Conservation (phyloP, 345 rosid species). For the Acer saccharum region DNA sequence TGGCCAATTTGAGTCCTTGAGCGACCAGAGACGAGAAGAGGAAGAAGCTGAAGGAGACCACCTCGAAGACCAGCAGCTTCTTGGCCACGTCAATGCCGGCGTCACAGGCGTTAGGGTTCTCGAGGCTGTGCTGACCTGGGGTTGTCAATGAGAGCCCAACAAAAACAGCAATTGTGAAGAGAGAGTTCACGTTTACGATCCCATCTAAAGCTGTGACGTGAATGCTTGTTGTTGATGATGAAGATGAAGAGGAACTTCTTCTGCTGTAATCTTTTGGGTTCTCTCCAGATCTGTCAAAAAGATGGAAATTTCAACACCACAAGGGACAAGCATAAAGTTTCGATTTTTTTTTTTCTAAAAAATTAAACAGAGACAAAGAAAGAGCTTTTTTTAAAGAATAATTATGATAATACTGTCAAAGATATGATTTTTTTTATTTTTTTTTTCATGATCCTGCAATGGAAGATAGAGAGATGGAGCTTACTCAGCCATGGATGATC, state of each 20-base stretch:
- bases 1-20: constrained; percentile 81
- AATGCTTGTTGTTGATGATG: constrained; percentile 70
- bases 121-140: constrained; percentile 80
- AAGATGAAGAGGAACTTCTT: constrained; percentile 31
- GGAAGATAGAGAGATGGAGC: constrained; percentile 8
- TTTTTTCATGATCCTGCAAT: too few species aligned
- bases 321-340: background rate
- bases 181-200: constrained; percentile 93
- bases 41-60: constrained; percentile 93
- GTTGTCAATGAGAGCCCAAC: constrained; percentile 85
- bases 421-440: too few species aligned
- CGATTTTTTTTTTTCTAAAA: too few species aligned
- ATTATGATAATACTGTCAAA: too few species aligned
- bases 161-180: constrained; percentile 94
- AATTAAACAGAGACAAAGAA: background rate
- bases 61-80: constrained; percentile 85
- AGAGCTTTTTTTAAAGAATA: background rate
- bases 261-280: constrained; percentile 45
- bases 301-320: background rate
- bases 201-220: constrained; percentile 97
- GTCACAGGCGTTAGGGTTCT: constrained; percentile 62
- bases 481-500: constrained; percentile 45
- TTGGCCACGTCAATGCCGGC: constrained; percentile 63
- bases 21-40: constrained; percentile 88
- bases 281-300: constrained; percentile 53